Percentiles rank a stretch among this genome's conserved stretches.
Evolutionary conservation across 441 rosid genomes (phyloP).

Genomic region (Croton laevigatus): DNA sequence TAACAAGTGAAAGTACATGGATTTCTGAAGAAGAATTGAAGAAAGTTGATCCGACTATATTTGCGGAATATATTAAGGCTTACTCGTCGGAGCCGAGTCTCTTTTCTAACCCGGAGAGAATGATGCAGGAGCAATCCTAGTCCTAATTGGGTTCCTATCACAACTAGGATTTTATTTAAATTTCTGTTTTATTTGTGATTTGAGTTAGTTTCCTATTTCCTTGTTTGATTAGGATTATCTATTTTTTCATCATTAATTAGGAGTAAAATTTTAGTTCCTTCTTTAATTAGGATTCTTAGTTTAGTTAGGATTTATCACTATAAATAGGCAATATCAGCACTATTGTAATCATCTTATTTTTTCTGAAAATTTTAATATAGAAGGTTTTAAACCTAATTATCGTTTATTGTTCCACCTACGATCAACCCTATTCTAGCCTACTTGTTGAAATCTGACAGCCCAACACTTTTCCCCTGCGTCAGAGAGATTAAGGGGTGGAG

Average conservation of each 20-base stretch:
- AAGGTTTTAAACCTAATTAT: neutral
- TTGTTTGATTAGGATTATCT: no score
- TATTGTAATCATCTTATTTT: neutral
- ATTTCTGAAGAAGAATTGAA: neutral
- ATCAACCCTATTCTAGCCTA: neutral
- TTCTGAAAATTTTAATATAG: neutral
- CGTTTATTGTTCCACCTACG: neutral
- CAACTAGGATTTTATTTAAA: no score
- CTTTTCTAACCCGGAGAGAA: neutral
- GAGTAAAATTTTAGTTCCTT: no score
- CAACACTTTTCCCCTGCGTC: neutral
- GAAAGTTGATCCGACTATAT: neutral
- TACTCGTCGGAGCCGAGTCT: neutral
- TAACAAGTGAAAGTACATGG: neutral
- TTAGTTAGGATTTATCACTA: no score
- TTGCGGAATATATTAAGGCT: neutral
- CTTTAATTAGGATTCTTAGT: no score
- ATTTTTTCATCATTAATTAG: no score
- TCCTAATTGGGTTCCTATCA: no score
- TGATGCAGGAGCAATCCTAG: neutral
- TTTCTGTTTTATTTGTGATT: no score
- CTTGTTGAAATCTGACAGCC: neutral
- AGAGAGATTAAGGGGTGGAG: no score
- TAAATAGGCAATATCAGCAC: no score
- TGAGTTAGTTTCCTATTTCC: no score